Evolutionary conservation across 2,329 filamentous ascomycete genomes (phyloP), one percentile per base, ranked within the genome.

Genomic region (Aureobasidium sp.): DNA sequence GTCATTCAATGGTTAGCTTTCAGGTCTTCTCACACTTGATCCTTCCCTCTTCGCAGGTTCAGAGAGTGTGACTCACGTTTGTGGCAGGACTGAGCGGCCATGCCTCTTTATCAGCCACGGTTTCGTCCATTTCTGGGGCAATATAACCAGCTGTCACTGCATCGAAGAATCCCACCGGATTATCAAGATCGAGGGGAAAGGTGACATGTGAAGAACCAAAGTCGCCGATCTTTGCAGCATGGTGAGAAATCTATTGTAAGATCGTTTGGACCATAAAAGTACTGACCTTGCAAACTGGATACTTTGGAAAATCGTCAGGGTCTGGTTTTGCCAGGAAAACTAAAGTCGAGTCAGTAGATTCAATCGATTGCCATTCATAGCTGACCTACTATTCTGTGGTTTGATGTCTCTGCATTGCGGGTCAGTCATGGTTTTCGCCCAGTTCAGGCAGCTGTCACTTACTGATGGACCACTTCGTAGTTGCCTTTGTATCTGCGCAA

Each of bases 391-490:
- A 34, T 62, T 62, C 2, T 15, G 12, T 5, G 49, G 31, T 22
- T 62, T 62, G 41, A 62, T 62, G 25, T 62, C 60, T 27, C 60
- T 62, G 60, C 17, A 36, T 5, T n/a, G 3, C 11, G 6, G 5
- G 17, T 61, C 20, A 61, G 59, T 15, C 27, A 44, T 15, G 3
- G n/a, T 25, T 9, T 15, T 5, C 15, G 17, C 22, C 15, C 31
- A 12, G 17, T 15, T 6, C 9, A 14, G 9, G n/a, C 3, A 25
- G 17, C 2, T 4, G 29, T 22, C 20, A 47, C 59, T 42, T 47
- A 61, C 59, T 61, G 39, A 53, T 61, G 59, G 15, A 61, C 48
- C 37, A 61, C 39, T 34, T 34, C 9, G n/a, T n/a, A 37, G 15
- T 58, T 3, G 14, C 7, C 31, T 8, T 27, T 27, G 20, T 58